Base-by-base conservation (phyloP, 225 moss, liverwort and hornwort genomes). In the Marchantia paleacea region DNA sequence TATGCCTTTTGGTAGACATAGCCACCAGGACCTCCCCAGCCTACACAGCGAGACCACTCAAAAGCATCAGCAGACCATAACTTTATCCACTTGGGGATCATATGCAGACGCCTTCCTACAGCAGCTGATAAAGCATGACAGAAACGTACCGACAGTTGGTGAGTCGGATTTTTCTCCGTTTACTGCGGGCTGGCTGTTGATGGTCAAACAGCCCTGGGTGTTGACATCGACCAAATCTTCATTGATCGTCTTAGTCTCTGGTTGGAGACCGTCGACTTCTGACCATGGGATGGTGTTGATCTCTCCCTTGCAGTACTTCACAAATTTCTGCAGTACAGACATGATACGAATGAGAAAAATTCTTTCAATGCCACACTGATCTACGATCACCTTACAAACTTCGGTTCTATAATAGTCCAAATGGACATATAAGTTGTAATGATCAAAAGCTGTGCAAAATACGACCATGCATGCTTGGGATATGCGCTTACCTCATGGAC, bases 1-100 rank as follows among this genome's bases (percentile, higher is more conserved):
- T 97, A 97, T n/a, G 97, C 97, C 83, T 97, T 97, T 80, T 97
- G 97, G 68, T 97, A 97, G 49, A 97, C 94, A 75, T 90, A 97
- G 29, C 97, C 97, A 80, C 95, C 92, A 39, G 93, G 87, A 76
- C 97, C 94, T 91, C 97, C 97, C 97, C 97, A 97, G 75, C 97
- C 97, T 97, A 50, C 70, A 85, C 54, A 78, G 78, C 19, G 52
- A n/a, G 3, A 68, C 18, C 48, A 76, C 11, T 18, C 12, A 12
- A 39, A 31, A 9, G n/a, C 15, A 58, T 76, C 19, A 58, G 30
- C 39, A 58, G 18, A 30, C 54, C 3, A 55, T 54, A 52, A 18
- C 72, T 16, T 24, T 66, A 6, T 16, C 49, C 70, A 16, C 9
- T 15, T 55, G 7, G 8, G 13, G 29, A n/a, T 10, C 4, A 1